Conservation (phyloP, 495 filamentous ascomycete species). For the Daldinia grandis region DNA sequence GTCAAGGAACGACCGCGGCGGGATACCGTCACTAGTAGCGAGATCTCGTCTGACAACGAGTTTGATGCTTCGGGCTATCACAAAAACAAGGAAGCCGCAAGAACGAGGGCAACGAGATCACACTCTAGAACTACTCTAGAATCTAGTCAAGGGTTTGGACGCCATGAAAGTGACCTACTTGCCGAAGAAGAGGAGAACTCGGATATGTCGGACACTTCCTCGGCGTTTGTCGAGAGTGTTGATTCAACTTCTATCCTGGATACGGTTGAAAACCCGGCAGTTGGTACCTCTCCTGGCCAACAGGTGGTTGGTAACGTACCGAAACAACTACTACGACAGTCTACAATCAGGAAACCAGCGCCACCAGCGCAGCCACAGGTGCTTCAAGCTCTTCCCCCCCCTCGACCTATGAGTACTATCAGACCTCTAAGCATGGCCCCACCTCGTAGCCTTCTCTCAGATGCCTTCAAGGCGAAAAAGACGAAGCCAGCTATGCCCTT, state of each 20-base stretch:
- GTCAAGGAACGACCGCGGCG: constrained; percentile 78
- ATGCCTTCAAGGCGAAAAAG: constrained; percentile 77
- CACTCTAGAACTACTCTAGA: constrained; percentile 57
- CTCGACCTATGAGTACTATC: constrained; percentile 88
- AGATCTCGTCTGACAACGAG: constrained; percentile 91
- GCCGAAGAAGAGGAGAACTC: constrained; percentile 67
- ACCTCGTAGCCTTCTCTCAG: constrained; percentile 76
- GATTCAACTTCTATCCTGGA: constrained; percentile 64
- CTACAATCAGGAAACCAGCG: constrained; percentile 55
- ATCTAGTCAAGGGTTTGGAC: constrained; percentile 51
- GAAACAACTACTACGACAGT: constrained; percentile 59
- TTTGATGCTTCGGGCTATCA: constrained; percentile 73
- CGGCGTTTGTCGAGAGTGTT: constrained; percentile 61
- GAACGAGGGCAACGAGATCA: constrained; percentile 47
- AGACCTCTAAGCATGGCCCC: constrained; percentile 82
- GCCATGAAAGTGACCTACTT: constrained; percentile 63
- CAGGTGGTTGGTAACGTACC: constrained; percentile 65
- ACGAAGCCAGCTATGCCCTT: constrained; percentile 83
- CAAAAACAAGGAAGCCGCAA: constrained; percentile 61
- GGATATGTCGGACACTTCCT: constrained; percentile 64
- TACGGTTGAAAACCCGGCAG: constrained; percentile 54
- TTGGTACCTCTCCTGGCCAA: constrained; percentile 57
- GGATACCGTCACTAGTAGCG: constrained; percentile 90
- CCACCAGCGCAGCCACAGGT: constrained; percentile 63
- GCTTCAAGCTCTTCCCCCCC: constrained; percentile 82